A percentile compares a stretch with the other conserved stretches of the same genome.
Conservation (phyloP, 1,284 basidiomycete species). For the Laetiporus sulphureus region DNA sequence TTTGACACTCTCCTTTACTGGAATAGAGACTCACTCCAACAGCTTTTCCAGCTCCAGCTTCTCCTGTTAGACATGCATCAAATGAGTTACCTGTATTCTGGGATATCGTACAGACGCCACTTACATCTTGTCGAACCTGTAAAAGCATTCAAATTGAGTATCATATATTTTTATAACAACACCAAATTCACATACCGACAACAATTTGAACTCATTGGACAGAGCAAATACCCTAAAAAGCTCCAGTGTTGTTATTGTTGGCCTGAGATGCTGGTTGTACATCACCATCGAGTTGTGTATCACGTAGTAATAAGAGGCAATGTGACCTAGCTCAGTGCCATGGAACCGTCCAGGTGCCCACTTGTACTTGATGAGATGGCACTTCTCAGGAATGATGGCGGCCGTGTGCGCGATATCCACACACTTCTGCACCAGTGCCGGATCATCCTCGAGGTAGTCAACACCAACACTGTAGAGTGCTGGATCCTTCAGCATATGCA, state of each 20-base stretch:
- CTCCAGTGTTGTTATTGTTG: slow-evolving; percentile 86
- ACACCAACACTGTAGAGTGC: slow-evolving; percentile 85
- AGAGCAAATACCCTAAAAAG: slow-evolving; percentile 95
- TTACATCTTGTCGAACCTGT: slow-evolving; percentile 49
- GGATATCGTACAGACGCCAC: slow-evolving; percentile 7
- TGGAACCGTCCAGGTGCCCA: slow-evolving; percentile 85
- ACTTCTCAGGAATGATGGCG: slow-evolving; percentile 91
- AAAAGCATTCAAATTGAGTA: no score
- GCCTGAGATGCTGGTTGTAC: slow-evolving; percentile 92
- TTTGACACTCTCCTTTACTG: slow-evolving; percentile 95
- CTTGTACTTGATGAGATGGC: slow-evolving; percentile 91
- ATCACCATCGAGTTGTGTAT: slow-evolving; percentile 95
- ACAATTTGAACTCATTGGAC: slow-evolving; percentile 98
- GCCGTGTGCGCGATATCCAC: slow-evolving; percentile 95
- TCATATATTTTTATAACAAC: no score
- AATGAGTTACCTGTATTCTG: not conserved
- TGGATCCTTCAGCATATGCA: slow-evolving; percentile 93
- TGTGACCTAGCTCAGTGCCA: slow-evolving; percentile 88
- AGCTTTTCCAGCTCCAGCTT: slow-evolving; percentile 91
- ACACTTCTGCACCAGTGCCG: slow-evolving; percentile 84
- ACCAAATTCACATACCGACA: no score
- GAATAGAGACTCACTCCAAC: slow-evolving; percentile 93
- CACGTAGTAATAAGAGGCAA: slow-evolving; percentile 96
- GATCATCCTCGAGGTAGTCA: slow-evolving; percentile 89
- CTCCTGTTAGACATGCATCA: no score